Evolutionary conservation across 73 alveolate species (phyloP).

Genomic region (Blepharisma stoltei): DNA sequence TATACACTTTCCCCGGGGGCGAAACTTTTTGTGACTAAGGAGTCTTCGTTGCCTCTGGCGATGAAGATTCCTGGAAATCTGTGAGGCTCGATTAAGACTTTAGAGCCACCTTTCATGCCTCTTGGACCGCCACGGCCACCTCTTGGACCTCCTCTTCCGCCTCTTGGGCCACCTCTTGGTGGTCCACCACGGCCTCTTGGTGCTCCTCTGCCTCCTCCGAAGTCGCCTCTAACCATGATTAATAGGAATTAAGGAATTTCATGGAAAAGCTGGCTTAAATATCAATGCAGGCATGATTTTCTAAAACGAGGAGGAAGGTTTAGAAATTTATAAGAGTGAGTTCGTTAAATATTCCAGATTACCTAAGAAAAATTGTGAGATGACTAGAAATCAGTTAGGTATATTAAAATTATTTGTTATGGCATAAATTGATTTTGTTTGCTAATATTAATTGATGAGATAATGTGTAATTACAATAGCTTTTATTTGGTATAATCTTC

Average conservation of each 20-base stretch:
- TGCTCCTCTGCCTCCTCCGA: conserved; percentile 73
- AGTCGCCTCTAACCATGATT: conserved; percentile 50
- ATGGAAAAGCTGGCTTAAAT: too few relatives aligned
- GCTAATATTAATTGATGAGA: too few relatives aligned
- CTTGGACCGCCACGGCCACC: conserved; percentile 48
- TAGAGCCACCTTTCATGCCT: conserved; percentile 56
- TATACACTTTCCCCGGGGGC: conserved; percentile 97
- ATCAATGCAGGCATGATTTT: too few relatives aligned
- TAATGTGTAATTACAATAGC: too few relatives aligned
- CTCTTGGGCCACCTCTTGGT: conserved; percentile 52
- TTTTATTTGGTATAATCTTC: too few relatives aligned
- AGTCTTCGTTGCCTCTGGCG: conserved; percentile 86
- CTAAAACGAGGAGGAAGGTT: too few relatives aligned
- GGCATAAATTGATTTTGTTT: too few relatives aligned
- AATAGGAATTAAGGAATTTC: not conserved
- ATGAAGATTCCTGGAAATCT: conserved; percentile 88
- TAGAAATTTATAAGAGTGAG: too few relatives aligned
- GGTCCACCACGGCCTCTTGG: conserved; percentile 43
- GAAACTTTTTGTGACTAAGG: conserved; percentile 88
- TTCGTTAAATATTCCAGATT: too few relatives aligned
- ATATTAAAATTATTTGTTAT: too few relatives aligned
- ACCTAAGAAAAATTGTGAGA: too few relatives aligned
- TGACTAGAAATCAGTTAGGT: too few relatives aligned
- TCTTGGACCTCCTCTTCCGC: conserved; percentile 66
- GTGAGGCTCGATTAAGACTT: conserved; percentile 89